Conservation (phyloP, 2,329 filamentous ascomycete genomes). For the Paecilomyces sp. region DNA sequence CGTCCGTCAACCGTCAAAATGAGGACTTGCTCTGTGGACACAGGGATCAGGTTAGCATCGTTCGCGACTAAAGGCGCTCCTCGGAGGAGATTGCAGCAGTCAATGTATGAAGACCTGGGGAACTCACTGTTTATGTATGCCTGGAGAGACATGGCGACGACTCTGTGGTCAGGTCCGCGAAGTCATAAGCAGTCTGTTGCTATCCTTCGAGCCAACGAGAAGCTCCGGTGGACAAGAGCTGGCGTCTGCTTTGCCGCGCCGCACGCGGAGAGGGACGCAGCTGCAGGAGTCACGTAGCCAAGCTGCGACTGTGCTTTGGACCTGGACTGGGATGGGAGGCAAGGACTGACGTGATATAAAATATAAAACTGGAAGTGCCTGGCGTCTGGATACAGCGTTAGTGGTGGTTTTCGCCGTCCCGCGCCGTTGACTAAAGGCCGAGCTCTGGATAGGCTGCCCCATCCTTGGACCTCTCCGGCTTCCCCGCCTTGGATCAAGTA, state of each 20-base stretch:
- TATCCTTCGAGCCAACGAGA: neutral
- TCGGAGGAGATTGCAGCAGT: neutral
- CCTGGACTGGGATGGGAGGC: neutral
- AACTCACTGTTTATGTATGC: constrained; percentile 47
- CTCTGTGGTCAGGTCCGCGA: neutral
- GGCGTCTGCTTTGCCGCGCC: neutral
- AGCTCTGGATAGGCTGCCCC: neutral
- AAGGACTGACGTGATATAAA: neutral
- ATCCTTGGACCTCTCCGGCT: neutral
- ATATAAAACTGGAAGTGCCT: neutral
- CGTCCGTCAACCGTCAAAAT: constrained; percentile 90
- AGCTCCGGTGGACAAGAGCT: neutral
- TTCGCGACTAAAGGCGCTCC: neutral
- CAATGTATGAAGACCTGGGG: neutral
- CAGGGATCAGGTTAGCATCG: neutral
- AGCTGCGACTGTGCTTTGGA: neutral
- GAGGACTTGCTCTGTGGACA: constrained; percentile 69
- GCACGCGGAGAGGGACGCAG: neutral
- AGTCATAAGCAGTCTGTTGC: neutral
- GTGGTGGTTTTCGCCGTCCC: neutral
- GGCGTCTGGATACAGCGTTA: neutral
- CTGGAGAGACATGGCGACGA: constrained; percentile 44
- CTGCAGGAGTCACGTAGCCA: neutral
- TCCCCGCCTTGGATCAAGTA: neutral
- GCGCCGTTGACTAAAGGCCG: neutral